Evolutionary conservation across 2,329 filamentous ascomycete genomes (phyloP).

Genomic region (Fusarium sterilihyphosum): DNA sequence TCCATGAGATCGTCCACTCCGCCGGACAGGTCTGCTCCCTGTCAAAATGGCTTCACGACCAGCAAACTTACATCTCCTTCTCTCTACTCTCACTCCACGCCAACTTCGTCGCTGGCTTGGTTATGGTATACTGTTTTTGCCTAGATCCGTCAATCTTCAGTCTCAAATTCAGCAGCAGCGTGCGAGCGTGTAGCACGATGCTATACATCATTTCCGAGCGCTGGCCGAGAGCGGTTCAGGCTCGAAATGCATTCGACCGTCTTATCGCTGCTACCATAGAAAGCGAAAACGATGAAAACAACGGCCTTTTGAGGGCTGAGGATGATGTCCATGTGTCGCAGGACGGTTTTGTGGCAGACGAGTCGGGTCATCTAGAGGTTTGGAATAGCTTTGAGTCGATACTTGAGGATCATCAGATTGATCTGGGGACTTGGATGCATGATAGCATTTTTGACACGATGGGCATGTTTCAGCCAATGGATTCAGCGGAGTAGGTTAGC

Average conservation of each 20-base stretch:
- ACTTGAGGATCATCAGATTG: not conserved
- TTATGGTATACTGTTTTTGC: constrained; percentile 1
- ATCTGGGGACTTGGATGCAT: not conserved
- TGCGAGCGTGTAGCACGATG: not conserved
- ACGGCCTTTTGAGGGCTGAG: not conserved
- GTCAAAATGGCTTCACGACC: not conserved
- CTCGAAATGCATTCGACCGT: not conserved
- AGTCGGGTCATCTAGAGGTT: not conserved
- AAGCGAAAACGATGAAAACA: not conserved
- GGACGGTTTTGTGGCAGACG: not conserved
- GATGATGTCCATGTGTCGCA: not conserved
- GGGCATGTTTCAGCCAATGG: not conserved
- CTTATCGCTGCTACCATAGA: constrained; percentile 6
- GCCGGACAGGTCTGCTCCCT: not conserved
- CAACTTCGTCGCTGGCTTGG: not conserved
- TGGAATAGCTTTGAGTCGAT: not conserved
- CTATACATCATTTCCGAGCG: not conserved
- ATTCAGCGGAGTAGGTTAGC: not conserved
- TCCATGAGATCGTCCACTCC: not conserved
- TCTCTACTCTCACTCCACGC: not conserved
- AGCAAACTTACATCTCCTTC: not conserved
- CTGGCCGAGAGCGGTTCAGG: not conserved
- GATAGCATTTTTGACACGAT: not conserved
- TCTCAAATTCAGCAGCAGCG: not conserved
- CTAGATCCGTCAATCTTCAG: not conserved